A percentile compares a stretch with the other conserved stretches of the same genome.
Conservation (phyloP, 1,139 yeast genomes). For the Zygosaccharomyces pseudobailii region DNA sequence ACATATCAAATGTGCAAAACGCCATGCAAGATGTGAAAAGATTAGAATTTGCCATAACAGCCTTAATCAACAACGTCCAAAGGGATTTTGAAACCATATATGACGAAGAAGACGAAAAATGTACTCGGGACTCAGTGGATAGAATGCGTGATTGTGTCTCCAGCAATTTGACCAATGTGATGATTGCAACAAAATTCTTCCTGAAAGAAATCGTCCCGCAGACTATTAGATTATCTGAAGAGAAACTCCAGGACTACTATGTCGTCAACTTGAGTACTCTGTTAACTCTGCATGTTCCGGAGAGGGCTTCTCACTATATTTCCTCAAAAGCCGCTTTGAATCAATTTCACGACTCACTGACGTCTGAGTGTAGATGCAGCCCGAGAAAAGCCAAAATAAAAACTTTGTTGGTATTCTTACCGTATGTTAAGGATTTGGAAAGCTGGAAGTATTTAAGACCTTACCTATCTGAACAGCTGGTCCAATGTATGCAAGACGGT, state of each 20-base stretch:
- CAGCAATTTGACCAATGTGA: conserved; percentile 21
- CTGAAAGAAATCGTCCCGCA: conserved; percentile 17
- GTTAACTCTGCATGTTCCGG: conserved; percentile 12
- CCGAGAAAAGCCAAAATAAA: conserved; percentile 6
- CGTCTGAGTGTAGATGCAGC: conserved; percentile 17
- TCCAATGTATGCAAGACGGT: conserved; percentile 8
- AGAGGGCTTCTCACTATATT: conserved; percentile 12
- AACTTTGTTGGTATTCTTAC: conserved; percentile 15
- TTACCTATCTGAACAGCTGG: conserved; percentile 5
- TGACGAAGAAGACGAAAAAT: background rate
- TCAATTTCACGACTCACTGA: conserved; percentile 27
- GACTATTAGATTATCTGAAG: conserved; percentile 4
- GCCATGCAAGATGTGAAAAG: conserved; percentile 9
- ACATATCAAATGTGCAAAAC: conserved; percentile 7
- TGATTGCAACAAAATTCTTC: conserved; percentile 22
- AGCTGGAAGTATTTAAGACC: conserved; percentile 22
- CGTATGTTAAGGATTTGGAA: conserved; percentile 8
- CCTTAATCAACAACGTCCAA: conserved; percentile 24
- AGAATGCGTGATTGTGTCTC: conserved; percentile 11
- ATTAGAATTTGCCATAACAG: conserved; percentile 8
- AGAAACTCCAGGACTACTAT: conserved; percentile 10
- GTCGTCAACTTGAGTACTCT: conserved; percentile 16
- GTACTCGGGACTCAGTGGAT: conserved; percentile 6
- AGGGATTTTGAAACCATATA: conserved; percentile 12
- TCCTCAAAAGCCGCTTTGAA: conserved; percentile 25